Evolutionary conservation across 441 rosid genomes (phyloP).

Genomic region (Mallotus repandus): DNA sequence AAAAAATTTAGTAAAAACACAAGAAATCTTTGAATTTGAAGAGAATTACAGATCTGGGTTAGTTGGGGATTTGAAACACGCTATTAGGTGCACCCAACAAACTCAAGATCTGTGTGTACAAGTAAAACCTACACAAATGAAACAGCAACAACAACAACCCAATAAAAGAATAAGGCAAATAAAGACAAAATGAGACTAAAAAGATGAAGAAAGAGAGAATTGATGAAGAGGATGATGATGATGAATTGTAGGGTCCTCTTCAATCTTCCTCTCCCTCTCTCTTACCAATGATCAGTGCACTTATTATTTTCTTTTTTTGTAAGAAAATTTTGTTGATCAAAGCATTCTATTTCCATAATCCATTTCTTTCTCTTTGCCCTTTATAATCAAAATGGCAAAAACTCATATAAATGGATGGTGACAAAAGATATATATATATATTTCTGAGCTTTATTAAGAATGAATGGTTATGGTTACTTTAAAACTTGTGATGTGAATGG

Average conservation of each 20-base stretch:
- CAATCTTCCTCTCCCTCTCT: too few relatives aligned
- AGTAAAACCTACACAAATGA: too few relatives aligned
- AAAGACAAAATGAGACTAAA: not conserved
- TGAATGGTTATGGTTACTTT: slow-evolving; percentile 21
- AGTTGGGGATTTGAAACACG: slow-evolving; percentile 20
- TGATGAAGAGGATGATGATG: slow-evolving; percentile 4
- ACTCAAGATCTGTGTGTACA: slow-evolving; percentile 21
- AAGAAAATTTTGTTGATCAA: not conserved
- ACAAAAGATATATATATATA: not conserved
- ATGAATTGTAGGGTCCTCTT: slow-evolving; percentile 13
- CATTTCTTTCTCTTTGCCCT: not conserved
- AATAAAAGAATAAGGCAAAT: not conserved
- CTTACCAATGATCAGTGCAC: slow-evolving; percentile 6
- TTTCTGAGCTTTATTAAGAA: not conserved
- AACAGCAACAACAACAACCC: not conserved
- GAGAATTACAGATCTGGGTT: slow-evolving; percentile 37
- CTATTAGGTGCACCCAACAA: slow-evolving; percentile 27
- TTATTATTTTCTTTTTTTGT: not conserved
- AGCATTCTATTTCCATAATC: slow-evolving; percentile 2
- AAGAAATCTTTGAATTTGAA: slow-evolving; percentile 1
- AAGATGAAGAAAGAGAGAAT: not conserved
- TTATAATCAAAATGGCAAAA: slow-evolving; percentile 11
- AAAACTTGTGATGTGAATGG: not conserved
- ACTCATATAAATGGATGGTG: too few relatives aligned
- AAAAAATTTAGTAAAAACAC: slow-evolving; percentile 1